Evolutionary conservation across 2,329 filamentous ascomycete genomes (phyloP).

Genomic region (Penicillium concentricum): DNA sequence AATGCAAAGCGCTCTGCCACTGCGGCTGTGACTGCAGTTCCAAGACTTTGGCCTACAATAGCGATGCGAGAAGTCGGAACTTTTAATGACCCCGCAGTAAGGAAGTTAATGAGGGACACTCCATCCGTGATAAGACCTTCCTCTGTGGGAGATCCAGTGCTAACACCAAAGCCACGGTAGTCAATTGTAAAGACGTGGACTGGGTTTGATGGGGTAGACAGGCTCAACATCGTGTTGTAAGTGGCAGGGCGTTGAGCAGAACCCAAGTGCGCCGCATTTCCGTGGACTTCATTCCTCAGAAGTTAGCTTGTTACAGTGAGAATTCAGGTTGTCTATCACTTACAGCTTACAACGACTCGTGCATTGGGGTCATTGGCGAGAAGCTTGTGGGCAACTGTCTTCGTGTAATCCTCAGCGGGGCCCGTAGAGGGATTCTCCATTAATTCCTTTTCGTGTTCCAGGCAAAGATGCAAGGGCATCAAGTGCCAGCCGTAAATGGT

Average conservation of each 20-base stretch:
- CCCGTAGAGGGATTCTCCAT: conserved; percentile 56
- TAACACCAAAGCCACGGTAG: conserved; percentile 84
- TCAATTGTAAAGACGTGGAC: conserved; percentile 84
- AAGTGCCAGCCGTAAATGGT: conserved; percentile 88
- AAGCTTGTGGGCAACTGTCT: conserved; percentile 51
- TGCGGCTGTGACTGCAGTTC: conserved; percentile 77
- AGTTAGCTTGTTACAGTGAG: conserved; percentile 9
- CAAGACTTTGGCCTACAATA: conserved; percentile 81
- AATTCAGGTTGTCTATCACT: conserved; percentile 11
- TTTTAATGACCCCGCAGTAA: conserved; percentile 56
- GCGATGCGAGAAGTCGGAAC: conserved; percentile 72
- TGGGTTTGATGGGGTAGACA: conserved; percentile 59
- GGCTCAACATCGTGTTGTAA: conserved; percentile 73
- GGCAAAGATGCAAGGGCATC: conserved; percentile 73
- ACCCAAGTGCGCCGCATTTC: conserved; percentile 82
- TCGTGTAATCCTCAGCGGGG: conserved; percentile 46
- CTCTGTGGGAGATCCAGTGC: conserved; percentile 77
- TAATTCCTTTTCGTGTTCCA: conserved; percentile 66
- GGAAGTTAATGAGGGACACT: conserved; percentile 67
- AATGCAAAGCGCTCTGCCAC: conserved; percentile 70
- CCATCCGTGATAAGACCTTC: conserved; percentile 78
- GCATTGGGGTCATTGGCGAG: conserved; percentile 52
- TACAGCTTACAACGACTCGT: conserved; percentile 57
- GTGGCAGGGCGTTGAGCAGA: conserved; percentile 73
- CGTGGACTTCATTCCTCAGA: conserved; percentile 36